These are phyloP conservation scores for Pseudogymnoascus sp. DNA, from an alignment of 2,329 filamentous ascomycete genomes.

Conservation along the genomic window DNA sequence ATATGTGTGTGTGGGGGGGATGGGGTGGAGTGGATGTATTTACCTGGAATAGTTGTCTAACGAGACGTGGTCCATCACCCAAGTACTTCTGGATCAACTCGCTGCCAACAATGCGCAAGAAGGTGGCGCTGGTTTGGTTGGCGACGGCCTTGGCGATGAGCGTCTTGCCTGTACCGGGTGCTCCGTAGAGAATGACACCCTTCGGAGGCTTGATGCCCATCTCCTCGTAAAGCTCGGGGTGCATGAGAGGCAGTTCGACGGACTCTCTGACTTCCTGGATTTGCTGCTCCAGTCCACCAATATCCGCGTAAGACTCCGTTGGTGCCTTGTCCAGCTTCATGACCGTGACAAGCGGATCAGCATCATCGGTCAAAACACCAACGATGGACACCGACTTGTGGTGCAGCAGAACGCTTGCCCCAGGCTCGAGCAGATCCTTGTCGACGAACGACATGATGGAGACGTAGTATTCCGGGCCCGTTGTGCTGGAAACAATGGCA, in stretches of 20 bases:
- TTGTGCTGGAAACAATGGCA: slow-evolving; percentile 95
- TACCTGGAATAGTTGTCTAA: slow-evolving; percentile 90
- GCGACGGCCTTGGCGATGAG: slow-evolving; percentile 93
- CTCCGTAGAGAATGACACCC: slow-evolving; percentile 97
- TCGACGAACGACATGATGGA: slow-evolving; percentile 99
- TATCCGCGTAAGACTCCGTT: slow-evolving; percentile 96
- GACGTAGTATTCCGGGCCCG: slow-evolving; percentile 97
- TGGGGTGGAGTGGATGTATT: slow-evolving; percentile 24
- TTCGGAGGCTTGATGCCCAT: slow-evolving; percentile 99
- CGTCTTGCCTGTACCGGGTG: slow-evolving; percentile 94
- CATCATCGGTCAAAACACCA: slow-evolving; percentile 91
- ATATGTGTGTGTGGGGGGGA: slow-evolving; percentile 8
- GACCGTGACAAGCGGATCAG: slow-evolving; percentile 90
- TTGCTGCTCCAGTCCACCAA: slow-evolving; percentile 88
- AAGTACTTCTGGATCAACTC: slow-evolving; percentile 99
- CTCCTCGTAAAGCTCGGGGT: slow-evolving; percentile 97
- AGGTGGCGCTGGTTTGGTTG: slow-evolving; percentile 97
- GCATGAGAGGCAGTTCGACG: slow-evolving; percentile 87
- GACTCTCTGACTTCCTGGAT: slow-evolving; percentile 98
- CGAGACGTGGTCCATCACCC: slow-evolving; percentile 87
- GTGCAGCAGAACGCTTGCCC: slow-evolving; percentile 88
- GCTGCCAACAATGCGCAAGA: slow-evolving; percentile 92
- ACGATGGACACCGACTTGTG: slow-evolving; percentile 98
- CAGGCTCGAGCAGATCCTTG: slow-evolving; percentile 94
- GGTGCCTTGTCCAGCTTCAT: slow-evolving; percentile 99